phyloP scores from a whole-genome alignment of 441 rosid genomes.

The Brassica balearica region DNA sequence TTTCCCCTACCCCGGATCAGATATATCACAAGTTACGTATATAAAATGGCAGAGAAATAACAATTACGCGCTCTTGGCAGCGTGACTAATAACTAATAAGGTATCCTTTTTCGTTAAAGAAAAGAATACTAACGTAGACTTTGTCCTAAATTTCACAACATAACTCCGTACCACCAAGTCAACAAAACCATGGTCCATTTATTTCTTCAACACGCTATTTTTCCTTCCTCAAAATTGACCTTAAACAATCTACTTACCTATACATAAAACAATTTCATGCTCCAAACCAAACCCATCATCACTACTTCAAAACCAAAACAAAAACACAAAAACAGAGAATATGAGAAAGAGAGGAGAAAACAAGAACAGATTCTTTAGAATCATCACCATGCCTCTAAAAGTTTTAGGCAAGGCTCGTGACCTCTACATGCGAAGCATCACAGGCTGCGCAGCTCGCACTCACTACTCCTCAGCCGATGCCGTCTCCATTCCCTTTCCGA shows the following conservation, averaged over 20 bases:
- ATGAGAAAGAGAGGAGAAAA: slow-evolving; percentile 46
- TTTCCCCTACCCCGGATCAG: background rate
- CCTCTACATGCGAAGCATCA: slow-evolving; percentile 72
- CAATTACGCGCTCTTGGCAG: background rate
- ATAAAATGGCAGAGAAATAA: background rate
- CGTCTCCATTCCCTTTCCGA: slow-evolving; percentile 51
- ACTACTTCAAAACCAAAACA: slow-evolving; percentile 4
- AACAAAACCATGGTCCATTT: slow-evolving; percentile 36
- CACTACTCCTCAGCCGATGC: slow-evolving; percentile 41
- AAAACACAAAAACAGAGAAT: background rate
- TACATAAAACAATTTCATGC: slow-evolving; percentile 17
- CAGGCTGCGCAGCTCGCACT: slow-evolving; percentile 53
- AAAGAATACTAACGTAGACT: slow-evolving; percentile 11
- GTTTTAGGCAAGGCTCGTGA: slow-evolving; percentile 73
- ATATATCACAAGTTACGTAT: background rate
- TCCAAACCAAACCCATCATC: slow-evolving; percentile 26
- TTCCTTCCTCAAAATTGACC: slow-evolving; percentile 19
- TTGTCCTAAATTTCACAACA: background rate
- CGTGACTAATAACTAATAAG: background rate
- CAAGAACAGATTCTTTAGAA: slow-evolving; percentile 52
- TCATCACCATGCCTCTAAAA: slow-evolving; percentile 57
- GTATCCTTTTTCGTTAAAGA: background rate
- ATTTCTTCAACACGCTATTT: slow-evolving; percentile 37
- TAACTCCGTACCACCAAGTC: slow-evolving; percentile 30
- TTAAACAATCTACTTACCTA: slow-evolving; percentile 22